Evolutionary conservation across 169 alveolate species (phyloP).

Genomic region (Cyclospora cayetanensis): DNA sequence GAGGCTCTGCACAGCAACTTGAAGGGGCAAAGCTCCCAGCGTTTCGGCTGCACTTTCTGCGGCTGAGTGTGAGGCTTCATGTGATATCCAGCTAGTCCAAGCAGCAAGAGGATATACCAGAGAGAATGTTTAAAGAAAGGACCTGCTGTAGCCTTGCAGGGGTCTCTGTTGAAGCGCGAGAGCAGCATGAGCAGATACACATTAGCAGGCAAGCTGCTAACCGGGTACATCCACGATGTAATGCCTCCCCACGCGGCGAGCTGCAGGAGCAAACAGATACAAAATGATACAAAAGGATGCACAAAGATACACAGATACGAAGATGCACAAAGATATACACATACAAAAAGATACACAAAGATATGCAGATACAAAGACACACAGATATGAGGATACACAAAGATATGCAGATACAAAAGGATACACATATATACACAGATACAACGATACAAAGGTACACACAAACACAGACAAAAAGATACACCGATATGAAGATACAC

Average conservation of each 20-base stretch:
- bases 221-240: constrained; percentile 69
- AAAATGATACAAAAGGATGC: neutral
- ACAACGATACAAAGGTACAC: neutral
- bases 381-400: too few relatives aligned
- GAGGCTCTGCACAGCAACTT: too few relatives aligned
- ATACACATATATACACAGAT: neutral
- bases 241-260: constrained; percentile 42
- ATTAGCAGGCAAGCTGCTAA: constrained; percentile 11
- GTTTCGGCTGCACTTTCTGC: too few relatives aligned
- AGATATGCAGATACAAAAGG: neutral
- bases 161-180: constrained; percentile 6
- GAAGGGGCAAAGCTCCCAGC: too few relatives aligned
- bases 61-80: neutral
- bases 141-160: neutral
- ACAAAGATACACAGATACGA: neutral
- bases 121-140: constrained; percentile 50
- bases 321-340: neutral
- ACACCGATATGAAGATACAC: neutral
- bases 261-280: constrained; percentile 32
- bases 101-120: constrained; percentile 15
- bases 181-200: neutral
- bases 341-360: neutral
- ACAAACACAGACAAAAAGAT: neutral
- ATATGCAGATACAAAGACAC: neutral
- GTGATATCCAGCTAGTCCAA: constrained; percentile 31